phyloP scores from a whole-genome alignment of 768 basidiomycete genomes.

The Podaxis carcinomalis region DNA sequence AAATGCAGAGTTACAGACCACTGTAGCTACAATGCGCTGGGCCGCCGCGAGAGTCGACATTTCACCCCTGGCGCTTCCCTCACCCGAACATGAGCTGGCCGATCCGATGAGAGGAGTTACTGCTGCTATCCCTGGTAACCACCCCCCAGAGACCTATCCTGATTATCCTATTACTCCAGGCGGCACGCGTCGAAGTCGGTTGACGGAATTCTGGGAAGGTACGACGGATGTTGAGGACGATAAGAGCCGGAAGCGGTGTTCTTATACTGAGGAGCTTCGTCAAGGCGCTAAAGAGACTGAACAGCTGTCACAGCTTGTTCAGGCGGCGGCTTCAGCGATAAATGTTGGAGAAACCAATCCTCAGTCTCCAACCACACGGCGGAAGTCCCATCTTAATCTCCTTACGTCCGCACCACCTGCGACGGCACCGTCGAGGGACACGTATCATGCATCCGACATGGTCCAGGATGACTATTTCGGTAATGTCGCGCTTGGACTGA shows the following conservation, averaged over 20 bases:
- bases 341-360: not conserved
- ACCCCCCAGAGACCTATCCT: conserved; percentile 27
- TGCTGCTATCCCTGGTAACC: conserved; percentile 61
- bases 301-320: conserved; percentile 2
- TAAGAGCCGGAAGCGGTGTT: conserved; percentile 13
- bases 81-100: conserved; percentile 86
- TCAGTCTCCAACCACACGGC: not conserved
- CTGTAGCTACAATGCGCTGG: conserved; percentile 81
- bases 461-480: conserved; percentile 16
- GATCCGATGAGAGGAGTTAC: conserved; percentile 84
- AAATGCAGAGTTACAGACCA: conserved; percentile 53
- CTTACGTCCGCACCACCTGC: conserved; percentile 16
- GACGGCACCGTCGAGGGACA: conserved; percentile 17
- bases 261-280: conserved; percentile 8
- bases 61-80: conserved; percentile 82
- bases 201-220: conserved; percentile 75
- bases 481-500: not conserved
- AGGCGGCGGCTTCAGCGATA: not conserved
- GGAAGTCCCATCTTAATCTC: conserved; percentile 1
- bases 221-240: conserved; percentile 59
- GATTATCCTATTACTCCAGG: conserved; percentile 42
- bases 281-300: conserved; percentile 6
- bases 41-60: conserved; percentile 82
- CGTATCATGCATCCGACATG: not conserved
- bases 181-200: conserved; percentile 47